Percentiles rank a stretch among this genome's conserved stretches.
Conservation (phyloP, 345 rosid species). For the Eucalyptus pauciflora region DNA sequence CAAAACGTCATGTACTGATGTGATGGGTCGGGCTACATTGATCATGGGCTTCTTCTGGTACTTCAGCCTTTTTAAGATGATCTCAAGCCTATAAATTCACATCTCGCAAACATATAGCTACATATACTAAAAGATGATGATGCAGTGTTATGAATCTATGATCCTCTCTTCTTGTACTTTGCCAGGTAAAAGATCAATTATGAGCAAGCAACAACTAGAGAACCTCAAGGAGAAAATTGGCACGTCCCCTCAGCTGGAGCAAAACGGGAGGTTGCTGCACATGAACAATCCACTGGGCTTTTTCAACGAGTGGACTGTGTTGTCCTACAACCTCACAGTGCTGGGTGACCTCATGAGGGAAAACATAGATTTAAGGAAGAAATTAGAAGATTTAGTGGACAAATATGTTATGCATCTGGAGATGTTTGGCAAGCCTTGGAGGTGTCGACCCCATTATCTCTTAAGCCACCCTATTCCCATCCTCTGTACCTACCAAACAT, state of each 20-base stretch:
- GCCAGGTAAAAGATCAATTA: too few species aligned
- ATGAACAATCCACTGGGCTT: neutral
- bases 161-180: neutral
- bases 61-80: neutral
- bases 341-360: neutral
- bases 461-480: neutral
- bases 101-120: neutral
- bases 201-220: neutral
- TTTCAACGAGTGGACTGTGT: neutral
- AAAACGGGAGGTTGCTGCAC: neutral
- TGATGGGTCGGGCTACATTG: neutral
- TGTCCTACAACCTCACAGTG: neutral
- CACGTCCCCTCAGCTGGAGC: neutral
- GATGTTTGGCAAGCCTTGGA: neutral
- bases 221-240: neutral
- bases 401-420: neutral
- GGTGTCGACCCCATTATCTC: neutral
- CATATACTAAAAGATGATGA: neutral
- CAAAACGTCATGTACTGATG: fast-evolving
- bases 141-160: too few species aligned
- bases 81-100: neutral
- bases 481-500: neutral
- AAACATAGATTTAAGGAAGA: neutral
- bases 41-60: neutral
- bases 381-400: neutral